These are phyloP conservation scores for Dalbergia cochinchinensis DNA, from an alignment of 306 rosid species.

Conservation along the genomic window DNA sequence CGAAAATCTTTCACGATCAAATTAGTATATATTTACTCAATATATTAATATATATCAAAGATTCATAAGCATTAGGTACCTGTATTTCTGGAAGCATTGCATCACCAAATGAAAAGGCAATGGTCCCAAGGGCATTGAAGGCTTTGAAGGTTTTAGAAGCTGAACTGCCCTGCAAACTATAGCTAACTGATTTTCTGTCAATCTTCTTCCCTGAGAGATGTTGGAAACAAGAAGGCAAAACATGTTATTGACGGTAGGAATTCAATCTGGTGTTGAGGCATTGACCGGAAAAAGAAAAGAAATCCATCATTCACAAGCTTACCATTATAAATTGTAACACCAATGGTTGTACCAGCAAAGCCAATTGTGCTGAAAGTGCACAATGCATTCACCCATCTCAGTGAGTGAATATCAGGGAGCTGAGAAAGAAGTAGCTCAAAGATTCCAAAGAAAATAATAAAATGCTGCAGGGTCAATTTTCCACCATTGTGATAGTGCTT, in stretches of 20 bases:
- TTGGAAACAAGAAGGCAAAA: constrained; percentile 7
- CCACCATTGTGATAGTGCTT: constrained; percentile 67
- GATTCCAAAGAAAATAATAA: constrained; percentile 75
- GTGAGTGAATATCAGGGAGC: constrained; percentile 79
- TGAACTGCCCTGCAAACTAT: constrained; percentile 67
- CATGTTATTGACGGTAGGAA: background rate
- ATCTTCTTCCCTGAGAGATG: constrained; percentile 63
- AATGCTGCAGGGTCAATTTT: constrained; percentile 68
- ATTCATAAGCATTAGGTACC: constrained; percentile 41
- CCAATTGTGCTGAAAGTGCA: constrained; percentile 84
- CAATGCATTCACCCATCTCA: constrained; percentile 83
- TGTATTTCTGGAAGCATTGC: constrained; percentile 91
- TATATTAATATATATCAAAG: background rate
- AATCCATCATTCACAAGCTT: constrained; percentile 1
- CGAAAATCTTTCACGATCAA: background rate
- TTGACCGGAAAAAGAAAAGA: background rate
- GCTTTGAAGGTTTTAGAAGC: constrained; percentile 66
- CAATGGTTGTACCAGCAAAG: constrained; percentile 80
- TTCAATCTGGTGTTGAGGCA: constrained; percentile 8
- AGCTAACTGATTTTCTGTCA: constrained; percentile 64
- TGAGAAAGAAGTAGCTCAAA: constrained; percentile 78
- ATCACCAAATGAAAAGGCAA: constrained; percentile 86
- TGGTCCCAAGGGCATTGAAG: constrained; percentile 76
- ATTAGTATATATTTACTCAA: background rate
- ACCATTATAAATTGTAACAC: constrained; percentile 76